These are phyloP conservation scores for Flueggea neowawraea DNA, from an alignment of 441 rosid species.

Conservation along the genomic window DNA sequence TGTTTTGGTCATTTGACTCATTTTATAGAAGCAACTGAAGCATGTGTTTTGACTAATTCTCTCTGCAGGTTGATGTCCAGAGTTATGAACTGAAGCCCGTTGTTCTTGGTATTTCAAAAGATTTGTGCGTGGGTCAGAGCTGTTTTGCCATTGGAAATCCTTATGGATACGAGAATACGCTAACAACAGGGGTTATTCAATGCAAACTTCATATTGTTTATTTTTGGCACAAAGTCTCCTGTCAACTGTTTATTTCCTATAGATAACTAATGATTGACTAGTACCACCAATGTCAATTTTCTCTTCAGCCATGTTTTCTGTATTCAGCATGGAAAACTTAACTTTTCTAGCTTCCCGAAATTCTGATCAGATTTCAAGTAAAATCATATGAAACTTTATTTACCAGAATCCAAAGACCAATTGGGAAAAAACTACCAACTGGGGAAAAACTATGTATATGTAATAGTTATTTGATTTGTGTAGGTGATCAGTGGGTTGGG, in stretches of 20 bases:
- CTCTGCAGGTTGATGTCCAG: constrained; percentile 61
- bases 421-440: not conserved
- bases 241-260: no score
- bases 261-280: no score
- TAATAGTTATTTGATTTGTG: constrained; percentile 4
- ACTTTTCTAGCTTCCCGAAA: no score
- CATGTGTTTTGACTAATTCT: not conserved
- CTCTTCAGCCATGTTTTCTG: no score
- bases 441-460: not conserved
- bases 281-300: no score
- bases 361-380: no score
- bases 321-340: no score
- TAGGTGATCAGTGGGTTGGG: constrained; percentile 82
- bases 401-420: not conserved
- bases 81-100: constrained; percentile 64
- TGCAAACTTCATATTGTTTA: no score
- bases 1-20: no score
- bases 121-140: constrained; percentile 79
- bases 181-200: constrained; percentile 70
- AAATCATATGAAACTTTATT: not conserved
- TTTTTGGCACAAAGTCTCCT: no score
- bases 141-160: constrained; percentile 94
- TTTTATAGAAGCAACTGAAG: no score
- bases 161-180: constrained; percentile 85
- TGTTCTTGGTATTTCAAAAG: constrained; percentile 63